A percentile compares a stretch with the other conserved stretches of the same genome.
These are phyloP conservation scores for Rhodamnia argentea DNA, from an alignment of 345 rosid genomes.

Conservation along the genomic window DNA sequence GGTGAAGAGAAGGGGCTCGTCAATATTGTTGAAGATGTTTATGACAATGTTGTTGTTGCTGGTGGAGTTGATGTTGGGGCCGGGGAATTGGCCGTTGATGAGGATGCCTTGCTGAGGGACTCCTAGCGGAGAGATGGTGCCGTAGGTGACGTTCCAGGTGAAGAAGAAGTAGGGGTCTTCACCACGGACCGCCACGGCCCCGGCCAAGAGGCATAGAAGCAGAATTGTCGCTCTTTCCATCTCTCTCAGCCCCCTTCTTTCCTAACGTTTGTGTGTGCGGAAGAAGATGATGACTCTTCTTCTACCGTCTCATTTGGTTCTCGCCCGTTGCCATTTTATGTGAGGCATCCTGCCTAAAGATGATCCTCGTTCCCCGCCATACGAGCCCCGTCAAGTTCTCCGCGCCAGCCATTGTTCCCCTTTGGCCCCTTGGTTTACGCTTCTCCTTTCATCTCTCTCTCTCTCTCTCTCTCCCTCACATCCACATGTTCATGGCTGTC, in stretches of 20 bases:
- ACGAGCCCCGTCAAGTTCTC: constrained; percentile 1
- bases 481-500: not conserved
- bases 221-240: not conserved
- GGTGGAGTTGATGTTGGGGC: constrained; percentile 43
- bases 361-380: not conserved
- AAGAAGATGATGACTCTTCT: not conserved
- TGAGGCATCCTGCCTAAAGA: not conserved
- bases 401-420: not conserved
- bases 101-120: constrained; percentile 21
- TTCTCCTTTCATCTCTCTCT: not conserved
- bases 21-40: constrained; percentile 34
- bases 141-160: constrained; percentile 12
- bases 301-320: not conserved
- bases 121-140: constrained; percentile 9
- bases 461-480: not conserved
- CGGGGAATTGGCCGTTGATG: constrained; percentile 37
- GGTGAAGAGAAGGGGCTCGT: constrained; percentile 37
- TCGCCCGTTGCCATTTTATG: not conserved
- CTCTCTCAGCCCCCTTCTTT: not conserved
- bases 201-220: constrained; percentile 7
- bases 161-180: constrained; percentile 13
- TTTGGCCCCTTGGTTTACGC: not conserved
- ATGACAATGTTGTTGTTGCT: constrained; percentile 26
- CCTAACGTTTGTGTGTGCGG: not conserved
- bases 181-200: not conserved